Evolutionary conservation across 1,139 yeast species (phyloP).

Genomic region (Kluyveromyces marxianus): DNA sequence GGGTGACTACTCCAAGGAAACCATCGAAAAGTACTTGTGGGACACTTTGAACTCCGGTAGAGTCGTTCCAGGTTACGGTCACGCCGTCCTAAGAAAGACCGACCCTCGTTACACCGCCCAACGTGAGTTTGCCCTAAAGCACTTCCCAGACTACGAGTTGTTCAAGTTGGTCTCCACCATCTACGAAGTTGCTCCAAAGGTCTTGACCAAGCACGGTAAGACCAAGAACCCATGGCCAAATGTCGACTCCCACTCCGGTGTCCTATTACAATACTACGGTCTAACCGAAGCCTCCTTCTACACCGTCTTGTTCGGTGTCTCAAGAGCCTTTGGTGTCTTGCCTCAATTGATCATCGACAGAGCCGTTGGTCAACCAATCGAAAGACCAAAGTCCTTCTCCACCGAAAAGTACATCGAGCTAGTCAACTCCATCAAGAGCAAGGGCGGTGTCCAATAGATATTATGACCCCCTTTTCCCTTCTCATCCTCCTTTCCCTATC

Average conservation of each 20-base stretch:
- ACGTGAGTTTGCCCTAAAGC: constrained; percentile 93
- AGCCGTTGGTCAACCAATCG: constrained; percentile 91
- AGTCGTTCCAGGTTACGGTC: constrained; percentile 42
- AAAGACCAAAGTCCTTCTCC: constrained; percentile 96
- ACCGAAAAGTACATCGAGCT: constrained; percentile 40
- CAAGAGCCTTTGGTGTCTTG: constrained; percentile 96
- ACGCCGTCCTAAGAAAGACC: constrained; percentile 39
- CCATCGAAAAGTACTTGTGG: constrained; percentile 35
- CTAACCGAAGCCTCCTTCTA: constrained; percentile 92
- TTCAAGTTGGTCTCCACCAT: constrained; percentile 86
- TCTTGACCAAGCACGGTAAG: constrained; percentile 93
- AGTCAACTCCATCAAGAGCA: constrained; percentile 30
- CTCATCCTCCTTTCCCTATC: background rate
- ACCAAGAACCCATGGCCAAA: constrained; percentile 99
- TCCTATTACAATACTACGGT: constrained; percentile 93
- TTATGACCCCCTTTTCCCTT: too few species aligned
- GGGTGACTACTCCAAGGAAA: constrained; percentile 27
- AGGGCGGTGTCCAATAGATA: too few species aligned
- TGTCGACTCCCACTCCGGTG: constrained; percentile 97
- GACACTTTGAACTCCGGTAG: constrained; percentile 35
- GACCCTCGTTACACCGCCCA: constrained; percentile 65
- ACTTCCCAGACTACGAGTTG: constrained; percentile 92
- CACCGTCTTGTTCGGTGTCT: constrained; percentile 96
- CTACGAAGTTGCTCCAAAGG: constrained; percentile 93
- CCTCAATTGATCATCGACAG: constrained; percentile 96